Base-by-base conservation (phyloP, 331 rosid genomes). In the Malus hybrid region DNA sequence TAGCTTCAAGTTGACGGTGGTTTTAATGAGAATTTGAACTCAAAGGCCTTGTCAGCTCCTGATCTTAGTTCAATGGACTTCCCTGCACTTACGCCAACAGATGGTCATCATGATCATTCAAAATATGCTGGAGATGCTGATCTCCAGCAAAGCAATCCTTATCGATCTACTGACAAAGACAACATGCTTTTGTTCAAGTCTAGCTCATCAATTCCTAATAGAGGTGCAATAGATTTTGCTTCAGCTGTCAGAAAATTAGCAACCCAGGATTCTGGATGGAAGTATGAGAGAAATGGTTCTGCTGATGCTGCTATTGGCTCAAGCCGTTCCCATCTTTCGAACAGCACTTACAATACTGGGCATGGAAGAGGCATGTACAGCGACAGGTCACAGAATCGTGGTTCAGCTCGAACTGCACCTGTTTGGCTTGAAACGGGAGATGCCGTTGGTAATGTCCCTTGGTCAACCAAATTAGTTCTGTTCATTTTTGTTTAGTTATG, bases 371-470 rank as follows among this genome's bases (percentile, higher is more conserved):
- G 82, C 36, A 77, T 83, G 76, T 73, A 80, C 77, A 80, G 87
- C 80, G 96, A 93, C 69, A 87, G 94, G 85, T 73, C 80, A 50
- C 96, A 87, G 78, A 85, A 79, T 33, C 92, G 90, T 44, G 88
- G 90, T 69, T 88, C 98, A 80, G 60, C 90, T 81, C 86, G 91
- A 76, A 76, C 88, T 67, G 88, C 97, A 70, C 97, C 98, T 15
- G 84, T 87, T 73, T 93, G 98, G 98, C 96, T 93, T 79, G 98
- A 93, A 83, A 93, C 98, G 9, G 9, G 98, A 59, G 98, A 93
- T 7, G 85, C 97, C 55, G 98, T 91, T 65, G 98, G 98, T 93
- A 93, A 87, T 90, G 82, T 85, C 84, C 71, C 77, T 57, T 73
- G 75, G 78, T 74, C 80, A 74, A 61, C 76, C 78, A 64, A 80